Base-by-base conservation (phyloP, 495 filamentous ascomycete genomes). In the Penicillium lividum region DNA sequence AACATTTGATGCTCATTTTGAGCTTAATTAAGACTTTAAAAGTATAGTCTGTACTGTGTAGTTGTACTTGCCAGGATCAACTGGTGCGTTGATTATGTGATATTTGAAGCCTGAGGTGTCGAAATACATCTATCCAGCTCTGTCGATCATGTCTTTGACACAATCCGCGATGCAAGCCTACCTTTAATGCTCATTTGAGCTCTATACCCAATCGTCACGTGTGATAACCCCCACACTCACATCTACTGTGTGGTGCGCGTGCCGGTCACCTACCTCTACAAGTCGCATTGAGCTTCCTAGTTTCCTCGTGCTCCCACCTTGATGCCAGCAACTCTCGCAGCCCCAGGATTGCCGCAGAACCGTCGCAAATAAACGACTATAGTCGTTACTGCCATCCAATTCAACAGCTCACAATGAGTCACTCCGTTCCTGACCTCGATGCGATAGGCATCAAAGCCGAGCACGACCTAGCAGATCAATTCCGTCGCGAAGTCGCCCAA, bases 401-500 rank as follows among this genome's bases (percentile, higher is more conserved):
- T 18, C 30, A 22, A 13, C 10, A 11, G n/a, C 16, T 34, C 68
- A 60, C 60, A 18, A 81, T 81, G 77, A 60, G 68, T 50, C 69
- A 75, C 42, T 74, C 78, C 10, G 80, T 80, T 22, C 81, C 81
- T 36, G 71, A 80, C 30, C 73, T 80, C 50, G 75, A 78, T 40
- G 58, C 56, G 15, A 67, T 80, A 15, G 92, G 92, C 52, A 73
- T 88, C 56, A 89, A 84, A 65, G 82, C 84, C 36, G 80, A 85
- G 7, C 73, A 68, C 42, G 73, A 81, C 0, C 76, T 90, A 27
- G 78, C 84, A 16, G 69, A 81, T 25, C 72, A 75, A 15, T 80
- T 96, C 69, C 86, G 90, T 47, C 72, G 76, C 56, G 87, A 91
- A 69, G 92, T 98, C 46, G 89, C 91, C 18, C 58, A 74, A 10